Base-by-base conservation (phyloP, 192 early-diverging fungal genomes). In the Coemansia sp. region DNA sequence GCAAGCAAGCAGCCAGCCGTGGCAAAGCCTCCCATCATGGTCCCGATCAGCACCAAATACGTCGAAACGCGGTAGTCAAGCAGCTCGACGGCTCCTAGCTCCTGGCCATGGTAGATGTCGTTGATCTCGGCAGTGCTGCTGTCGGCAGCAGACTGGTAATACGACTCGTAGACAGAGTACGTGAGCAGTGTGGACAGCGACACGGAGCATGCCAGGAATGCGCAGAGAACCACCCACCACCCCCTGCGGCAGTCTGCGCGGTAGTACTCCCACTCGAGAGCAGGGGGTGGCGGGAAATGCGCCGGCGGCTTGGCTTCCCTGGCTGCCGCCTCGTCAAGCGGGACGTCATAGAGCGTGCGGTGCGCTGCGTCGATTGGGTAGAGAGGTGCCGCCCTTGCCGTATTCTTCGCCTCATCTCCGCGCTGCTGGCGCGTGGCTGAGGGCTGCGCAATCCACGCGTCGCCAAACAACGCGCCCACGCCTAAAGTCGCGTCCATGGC, bases 111-210 rank as follows among this genome's bases (percentile, higher is more conserved):
- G 17, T 27, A 29, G 12, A 42, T 46, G 32, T 59, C 56, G 12
- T 53, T 48, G 46, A 50, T 50, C 56, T 60, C 43, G 19, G 42
- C 58, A 5, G 18, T 33, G 8, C 17, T 48, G 8, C 5, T 18
- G 26, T 60, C 58, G 17, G 64, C 26, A 2, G 56, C 33, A 11
- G 15, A 40, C 0, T 58, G 33, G 27, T 70, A 76, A 42, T 76
- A 67, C 3, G 64, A 41, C 29, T 70, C 63, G 60, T 70, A 76
- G n/a, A 69, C 58, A 8, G 68, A 43, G 57, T 70, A 76, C 10
- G 32, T 76, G 60, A 67, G 24, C 33, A 70, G 50, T 21, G 74
- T 58, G 12, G 74, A 76, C 9, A 70, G 56, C 40, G 68, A 66
- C 0, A 70, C 53, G 19, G 56, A 65, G 36, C 60, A 62, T 0